Evolutionary conservation across 495 filamentous ascomycete species (phyloP).

Genomic region (Xylaria sp.): DNA sequence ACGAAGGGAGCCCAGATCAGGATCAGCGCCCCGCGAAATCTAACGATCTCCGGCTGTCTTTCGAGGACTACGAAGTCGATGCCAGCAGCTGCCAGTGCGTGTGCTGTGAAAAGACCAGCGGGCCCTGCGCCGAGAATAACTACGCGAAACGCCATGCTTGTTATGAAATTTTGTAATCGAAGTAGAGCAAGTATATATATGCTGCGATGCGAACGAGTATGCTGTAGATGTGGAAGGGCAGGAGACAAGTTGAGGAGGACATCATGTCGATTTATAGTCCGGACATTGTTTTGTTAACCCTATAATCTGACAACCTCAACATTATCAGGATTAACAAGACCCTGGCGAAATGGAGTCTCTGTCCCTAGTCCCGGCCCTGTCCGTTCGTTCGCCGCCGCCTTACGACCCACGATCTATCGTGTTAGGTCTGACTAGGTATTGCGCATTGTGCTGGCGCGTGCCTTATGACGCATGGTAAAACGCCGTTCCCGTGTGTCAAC

Average conservation of each 20-base stretch:
- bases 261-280: conserved; percentile 6
- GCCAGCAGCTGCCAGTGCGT: conserved; percentile 45
- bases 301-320: conserved; percentile 4
- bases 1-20: conserved; percentile 41
- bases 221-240: not conserved
- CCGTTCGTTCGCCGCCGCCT: not conserved
- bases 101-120: conserved; percentile 56
- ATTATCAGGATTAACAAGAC: not conserved
- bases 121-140: conserved; percentile 60
- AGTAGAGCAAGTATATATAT: not conserved
- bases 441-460: not conserved
- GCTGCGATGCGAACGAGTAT: not conserved
- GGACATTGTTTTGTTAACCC: not conserved
- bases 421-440: not conserved
- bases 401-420: not conserved
- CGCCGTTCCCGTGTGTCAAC: not conserved
- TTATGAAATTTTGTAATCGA: not conserved
- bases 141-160: conserved; percentile 45
- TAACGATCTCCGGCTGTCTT: conserved; percentile 42
- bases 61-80: conserved; percentile 62
- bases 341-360: not conserved
- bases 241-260: not conserved
- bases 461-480: not conserved
- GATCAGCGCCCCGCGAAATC: conserved; percentile 47
- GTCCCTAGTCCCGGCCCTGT: not conserved